phyloP scores from a whole-genome alignment of 352 stramenopile genomes.

The Globisporangium parvum region DNA sequence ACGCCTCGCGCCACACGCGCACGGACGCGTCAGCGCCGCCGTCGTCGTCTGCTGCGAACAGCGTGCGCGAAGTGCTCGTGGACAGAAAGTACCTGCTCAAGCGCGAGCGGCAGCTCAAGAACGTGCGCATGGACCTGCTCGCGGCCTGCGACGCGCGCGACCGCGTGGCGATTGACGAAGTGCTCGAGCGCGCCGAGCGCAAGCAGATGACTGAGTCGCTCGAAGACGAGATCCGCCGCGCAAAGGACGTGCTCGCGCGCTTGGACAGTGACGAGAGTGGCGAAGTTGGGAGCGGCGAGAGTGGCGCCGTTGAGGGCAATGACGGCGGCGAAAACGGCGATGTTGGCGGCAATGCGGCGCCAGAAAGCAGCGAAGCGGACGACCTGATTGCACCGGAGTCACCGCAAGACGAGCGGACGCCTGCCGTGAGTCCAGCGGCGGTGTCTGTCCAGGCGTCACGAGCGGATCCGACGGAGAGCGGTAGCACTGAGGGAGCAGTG shows the following conservation, averaged over 20 bases:
- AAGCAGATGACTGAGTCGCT: conserved; percentile 76
- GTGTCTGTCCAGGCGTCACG: no score
- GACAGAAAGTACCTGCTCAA: conserved; percentile 78
- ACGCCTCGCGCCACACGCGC: no score
- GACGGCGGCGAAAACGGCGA: not conserved
- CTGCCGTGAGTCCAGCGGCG: no score
- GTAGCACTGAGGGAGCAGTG: not conserved
- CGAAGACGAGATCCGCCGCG: conserved; percentile 40
- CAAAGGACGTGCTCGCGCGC: conserved; percentile 35
- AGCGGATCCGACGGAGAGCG: no score
- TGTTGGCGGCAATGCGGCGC: not conserved
- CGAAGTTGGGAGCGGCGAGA: not conserved
- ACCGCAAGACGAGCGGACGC: no score
- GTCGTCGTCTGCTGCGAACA: not conserved
- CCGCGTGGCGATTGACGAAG: conserved; percentile 43
- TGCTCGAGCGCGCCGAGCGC: conserved; percentile 55
- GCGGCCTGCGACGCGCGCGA: conserved; percentile 36
- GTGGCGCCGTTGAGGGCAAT: not conserved
- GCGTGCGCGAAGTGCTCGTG: conserved; percentile 43
- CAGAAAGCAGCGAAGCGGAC: no score
- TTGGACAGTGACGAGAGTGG: conserved; percentile 19
- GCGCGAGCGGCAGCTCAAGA: conserved; percentile 66
- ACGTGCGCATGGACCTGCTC: conserved; percentile 42
- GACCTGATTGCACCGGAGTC: no score
- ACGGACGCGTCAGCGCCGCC: not conserved